These are phyloP conservation scores for Leucaena leucocephala DNA, from an alignment of 306 rosid species.

Conservation along the genomic window DNA sequence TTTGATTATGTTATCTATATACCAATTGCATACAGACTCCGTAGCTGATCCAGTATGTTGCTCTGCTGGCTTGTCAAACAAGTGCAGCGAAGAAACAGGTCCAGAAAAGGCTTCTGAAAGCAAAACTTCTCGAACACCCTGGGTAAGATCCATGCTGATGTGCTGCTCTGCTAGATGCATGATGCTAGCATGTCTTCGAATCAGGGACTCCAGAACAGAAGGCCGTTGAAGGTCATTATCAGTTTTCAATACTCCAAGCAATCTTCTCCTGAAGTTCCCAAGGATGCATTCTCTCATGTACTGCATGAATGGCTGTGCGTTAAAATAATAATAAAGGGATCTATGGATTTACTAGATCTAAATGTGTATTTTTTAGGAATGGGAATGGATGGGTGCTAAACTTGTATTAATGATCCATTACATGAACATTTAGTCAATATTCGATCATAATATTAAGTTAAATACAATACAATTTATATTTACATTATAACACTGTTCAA, in stretches of 20 bases:
- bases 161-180: conserved; percentile 98
- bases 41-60: conserved; percentile 92
- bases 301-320: conserved; percentile 60
- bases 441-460: background rate
- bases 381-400: conserved; percentile 14
- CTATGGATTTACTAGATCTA: conserved; percentile 10
- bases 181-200: conserved; percentile 81
- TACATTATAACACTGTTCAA: background rate
- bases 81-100: conserved; percentile 93
- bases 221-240: conserved; percentile 98
- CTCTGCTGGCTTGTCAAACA: conserved; percentile 82
- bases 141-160: conserved; percentile 96
- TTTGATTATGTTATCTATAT: conserved; percentile 90
- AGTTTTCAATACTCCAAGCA: conserved; percentile 89
- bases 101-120: conserved; percentile 92
- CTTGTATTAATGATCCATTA: conserved; percentile 19
- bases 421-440: conserved; percentile 20
- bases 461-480: background rate
- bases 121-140: conserved; percentile 90
- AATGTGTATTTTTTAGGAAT: conserved; percentile 23
- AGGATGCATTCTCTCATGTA: conserved; percentile 99
- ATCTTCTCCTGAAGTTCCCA: conserved; percentile 96
- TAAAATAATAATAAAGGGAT: conserved; percentile 27
- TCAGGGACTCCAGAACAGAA: conserved; percentile 81
- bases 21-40: conserved; percentile 92